phyloP scores from a whole-genome alignment of 2,329 filamentous ascomycete species.

The Zasmidium cellare region DNA sequence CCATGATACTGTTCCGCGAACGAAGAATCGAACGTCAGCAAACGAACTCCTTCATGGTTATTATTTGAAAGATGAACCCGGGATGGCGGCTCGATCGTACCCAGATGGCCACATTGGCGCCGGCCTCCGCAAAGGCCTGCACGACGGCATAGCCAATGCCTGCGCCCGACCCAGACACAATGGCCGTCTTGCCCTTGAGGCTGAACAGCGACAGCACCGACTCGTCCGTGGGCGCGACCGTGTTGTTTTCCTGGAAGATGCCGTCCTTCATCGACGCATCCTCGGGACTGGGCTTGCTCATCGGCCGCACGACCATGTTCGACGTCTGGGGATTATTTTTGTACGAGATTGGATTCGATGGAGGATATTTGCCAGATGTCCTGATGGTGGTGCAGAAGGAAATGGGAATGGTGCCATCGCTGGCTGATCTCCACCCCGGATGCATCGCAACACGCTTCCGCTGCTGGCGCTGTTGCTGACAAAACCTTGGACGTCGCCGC shows the following conservation, averaged over 20 bases:
- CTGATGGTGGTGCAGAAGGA: background rate
- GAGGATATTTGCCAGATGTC: background rate
- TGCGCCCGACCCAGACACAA: slow-evolving; percentile 37
- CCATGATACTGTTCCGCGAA: slow-evolving; percentile 38
- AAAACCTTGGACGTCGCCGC: background rate
- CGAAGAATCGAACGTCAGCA: background rate
- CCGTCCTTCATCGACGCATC: slow-evolving; percentile 38
- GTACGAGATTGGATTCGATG: background rate
- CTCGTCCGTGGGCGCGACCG: slow-evolving; percentile 30
- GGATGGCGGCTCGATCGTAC: background rate
- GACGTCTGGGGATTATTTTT: too few species aligned
- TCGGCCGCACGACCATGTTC: slow-evolving; percentile 5
- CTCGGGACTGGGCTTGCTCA: slow-evolving; percentile 25
- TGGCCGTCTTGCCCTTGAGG: slow-evolving; percentile 37
- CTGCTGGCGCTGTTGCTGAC: background rate
- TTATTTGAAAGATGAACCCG: too few species aligned
- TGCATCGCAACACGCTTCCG: background rate
- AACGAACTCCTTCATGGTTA: too few species aligned
- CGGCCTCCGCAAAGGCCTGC: slow-evolving; percentile 39
- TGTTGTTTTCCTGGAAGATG: slow-evolving; percentile 38
- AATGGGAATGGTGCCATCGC: too few species aligned
- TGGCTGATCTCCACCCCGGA: background rate
- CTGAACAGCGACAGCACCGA: slow-evolving; percentile 29
- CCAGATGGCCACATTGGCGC: slow-evolving; percentile 47
- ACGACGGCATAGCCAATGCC: slow-evolving; percentile 38